Evolutionary conservation across 176 grass and related monocot species (phyloP), one percentile per base, ranked within the genome.

Genomic region (Elymus sibiricus): DNA sequence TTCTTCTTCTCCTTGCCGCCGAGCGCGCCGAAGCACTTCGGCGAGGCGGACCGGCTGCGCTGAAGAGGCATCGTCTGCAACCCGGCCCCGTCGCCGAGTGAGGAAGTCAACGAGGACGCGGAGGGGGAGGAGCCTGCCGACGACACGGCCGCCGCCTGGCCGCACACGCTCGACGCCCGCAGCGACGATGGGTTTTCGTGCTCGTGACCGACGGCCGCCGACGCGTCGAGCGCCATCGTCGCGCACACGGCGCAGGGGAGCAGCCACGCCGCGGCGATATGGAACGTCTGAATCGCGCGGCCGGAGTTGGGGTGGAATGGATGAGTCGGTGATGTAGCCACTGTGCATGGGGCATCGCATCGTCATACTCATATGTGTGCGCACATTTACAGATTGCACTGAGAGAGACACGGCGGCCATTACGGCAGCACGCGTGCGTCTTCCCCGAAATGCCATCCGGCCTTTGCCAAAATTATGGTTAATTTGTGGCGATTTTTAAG

Each of bases 191-290:
- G n/a, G 75, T 37, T 21, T 24, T 25, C 31, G 11, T 15, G 51
- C 19, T 59, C 31, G 51, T 74, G 42, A 25, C 46, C 71, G 42
- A 28, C 40, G 42, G 42, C 42, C 42, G 70, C 70, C 7, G 70
- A 74, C 40, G 24, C 13, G 70, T 46, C 3, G 13, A 74, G 42
- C 66, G n/a, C n/a, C 55, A 28, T 56, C 17, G 49, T 53, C 49
- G 47, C 15, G 6, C 47, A 51, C 47, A 19, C 49, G 49, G 49
- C 49, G 10, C 51, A 16, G 44, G 82, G 44, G 60, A 81, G 65
- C 68, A 89, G 21, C 82, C 88, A 89, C 47, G 80, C 63, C 21
- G 21, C 5, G 47, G 75, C 2, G 71, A 83, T 21, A 19, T 83
- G 79, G 46, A 82, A n/a, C 17, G 77, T 22, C 21, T 76, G 49